These are phyloP conservation scores for Vickermania ingenoplastis DNA, from an alignment of 208 protist species.

Conservation along the genomic window DNA sequence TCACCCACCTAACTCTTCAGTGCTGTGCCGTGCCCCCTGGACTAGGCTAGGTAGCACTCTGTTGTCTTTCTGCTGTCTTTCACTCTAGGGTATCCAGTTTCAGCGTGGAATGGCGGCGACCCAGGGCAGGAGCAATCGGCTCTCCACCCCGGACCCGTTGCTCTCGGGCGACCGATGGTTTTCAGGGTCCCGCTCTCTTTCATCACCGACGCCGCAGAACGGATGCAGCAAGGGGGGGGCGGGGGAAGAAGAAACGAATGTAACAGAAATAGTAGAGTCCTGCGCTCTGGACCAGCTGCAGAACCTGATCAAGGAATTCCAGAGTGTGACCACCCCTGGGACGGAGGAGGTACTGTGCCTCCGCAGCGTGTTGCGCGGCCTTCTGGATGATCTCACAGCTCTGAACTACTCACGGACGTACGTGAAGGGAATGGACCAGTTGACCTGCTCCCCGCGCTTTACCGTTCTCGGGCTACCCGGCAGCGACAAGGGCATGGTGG, in stretches of 20 bases:
- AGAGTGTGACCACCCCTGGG: conserved; percentile 17
- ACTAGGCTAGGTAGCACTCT: too few relatives aligned
- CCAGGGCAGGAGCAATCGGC: too few relatives aligned
- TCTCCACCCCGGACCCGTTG: neutral
- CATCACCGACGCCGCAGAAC: neutral
- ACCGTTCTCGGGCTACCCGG: neutral
- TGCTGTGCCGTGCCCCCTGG: too few relatives aligned
- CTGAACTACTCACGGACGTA: neutral
- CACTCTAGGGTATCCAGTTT: too few relatives aligned
- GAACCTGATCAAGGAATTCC: conserved; percentile 16
- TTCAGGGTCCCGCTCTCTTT: neutral
- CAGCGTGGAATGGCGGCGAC: too few relatives aligned
- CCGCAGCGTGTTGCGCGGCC: conserved; percentile 16
- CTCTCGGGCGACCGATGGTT: neutral
- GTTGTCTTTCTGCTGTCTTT: too few relatives aligned
- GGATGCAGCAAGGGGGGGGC: neutral
- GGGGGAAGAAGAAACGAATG: neutral
- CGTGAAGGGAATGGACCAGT: neutral
- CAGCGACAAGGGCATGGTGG: neutral
- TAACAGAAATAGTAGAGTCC: neutral
- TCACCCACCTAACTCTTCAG: too few relatives aligned
- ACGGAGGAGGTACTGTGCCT: conserved; percentile 50
- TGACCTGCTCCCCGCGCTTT: neutral
- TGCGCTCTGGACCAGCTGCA: conserved; percentile 1
- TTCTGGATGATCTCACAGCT: conserved; percentile 24